Conservation (phyloP, 169 alveolate genomes). For the Eimeria zaria region DNA sequence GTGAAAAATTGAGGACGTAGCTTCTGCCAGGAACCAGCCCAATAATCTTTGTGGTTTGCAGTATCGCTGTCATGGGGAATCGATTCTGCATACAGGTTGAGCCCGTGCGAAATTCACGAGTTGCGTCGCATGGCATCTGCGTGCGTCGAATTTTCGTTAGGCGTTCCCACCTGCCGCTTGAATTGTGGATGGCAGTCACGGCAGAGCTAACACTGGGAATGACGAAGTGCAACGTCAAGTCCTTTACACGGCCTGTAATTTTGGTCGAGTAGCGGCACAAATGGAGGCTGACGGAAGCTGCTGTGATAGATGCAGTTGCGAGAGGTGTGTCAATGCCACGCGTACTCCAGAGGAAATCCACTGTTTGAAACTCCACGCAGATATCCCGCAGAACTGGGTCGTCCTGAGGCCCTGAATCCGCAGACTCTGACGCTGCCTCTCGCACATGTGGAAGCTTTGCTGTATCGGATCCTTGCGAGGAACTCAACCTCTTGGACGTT, state of each 20-base stretch:
- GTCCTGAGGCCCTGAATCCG: not conserved
- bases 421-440: not conserved
- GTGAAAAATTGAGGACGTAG: slow-evolving; percentile 14
- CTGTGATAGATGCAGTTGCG: slow-evolving; percentile 51
- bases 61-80: not conserved
- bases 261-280: slow-evolving; percentile 23
- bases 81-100: not conserved
- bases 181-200: not conserved
- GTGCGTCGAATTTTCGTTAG: not conserved
- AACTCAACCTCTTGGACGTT: not conserved
- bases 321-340: slow-evolving; percentile 18
- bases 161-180: not conserved
- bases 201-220: not conserved
- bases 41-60: slow-evolving; percentile 30
- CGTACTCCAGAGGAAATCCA: slow-evolving; percentile 53
- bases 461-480: not conserved
- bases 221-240: slow-evolving; percentile 19
- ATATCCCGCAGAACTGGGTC: slow-evolving; percentile 54
- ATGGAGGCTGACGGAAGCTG: slow-evolving; percentile 33
- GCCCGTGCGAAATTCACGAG: not conserved
- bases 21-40: slow-evolving; percentile 79
- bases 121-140: not conserved
- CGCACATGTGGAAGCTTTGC: not conserved
- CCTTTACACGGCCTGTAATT: slow-evolving; percentile 1
- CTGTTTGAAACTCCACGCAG: slow-evolving; percentile 1